Evolutionary conservation across 495 filamentous ascomycete genomes (phyloP).

Genomic region (Penicillium soppii): DNA sequence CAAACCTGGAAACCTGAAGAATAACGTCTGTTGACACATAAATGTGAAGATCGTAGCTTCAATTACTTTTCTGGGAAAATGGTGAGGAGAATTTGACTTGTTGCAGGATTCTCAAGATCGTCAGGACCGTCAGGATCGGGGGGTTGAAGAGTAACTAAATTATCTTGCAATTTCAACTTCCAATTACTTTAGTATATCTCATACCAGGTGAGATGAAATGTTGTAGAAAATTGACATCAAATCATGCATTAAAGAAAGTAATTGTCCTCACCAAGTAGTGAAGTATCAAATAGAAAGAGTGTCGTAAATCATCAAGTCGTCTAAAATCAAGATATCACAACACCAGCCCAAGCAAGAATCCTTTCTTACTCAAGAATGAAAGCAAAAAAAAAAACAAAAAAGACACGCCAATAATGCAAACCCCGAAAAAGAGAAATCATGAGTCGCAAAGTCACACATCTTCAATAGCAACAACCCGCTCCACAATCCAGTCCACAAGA

Average conservation of each 20-base stretch:
- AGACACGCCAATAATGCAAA: background rate
- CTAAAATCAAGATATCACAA: background rate
- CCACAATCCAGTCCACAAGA: slow-evolving; percentile 47
- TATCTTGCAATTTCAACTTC: too few relatives aligned
- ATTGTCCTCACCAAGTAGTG: background rate
- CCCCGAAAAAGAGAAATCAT: background rate
- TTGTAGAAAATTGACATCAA: too few relatives aligned
- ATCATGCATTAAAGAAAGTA: slow-evolving; percentile 3
- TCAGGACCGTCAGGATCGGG: too few relatives aligned
- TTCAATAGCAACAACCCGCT: slow-evolving; percentile 39
- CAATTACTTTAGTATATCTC: too few relatives aligned
- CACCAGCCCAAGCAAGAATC: background rate
- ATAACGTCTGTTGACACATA: background rate
- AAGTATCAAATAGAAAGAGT: background rate
- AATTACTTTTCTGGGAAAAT: background rate
- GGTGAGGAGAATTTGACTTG: background rate
- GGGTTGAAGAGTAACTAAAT: too few relatives aligned
- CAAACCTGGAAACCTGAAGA: background rate
- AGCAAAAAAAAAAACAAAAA: background rate
- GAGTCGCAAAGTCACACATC: slow-evolving; percentile 22
- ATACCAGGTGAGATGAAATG: too few relatives aligned
- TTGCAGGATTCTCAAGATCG: background rate
- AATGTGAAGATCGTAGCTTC: background rate
- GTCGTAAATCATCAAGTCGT: slow-evolving; percentile 12
- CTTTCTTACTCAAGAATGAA: background rate